Base-by-base conservation (phyloP, 495 filamentous ascomycete species). In the Evansstolkia leycettana region DNA sequence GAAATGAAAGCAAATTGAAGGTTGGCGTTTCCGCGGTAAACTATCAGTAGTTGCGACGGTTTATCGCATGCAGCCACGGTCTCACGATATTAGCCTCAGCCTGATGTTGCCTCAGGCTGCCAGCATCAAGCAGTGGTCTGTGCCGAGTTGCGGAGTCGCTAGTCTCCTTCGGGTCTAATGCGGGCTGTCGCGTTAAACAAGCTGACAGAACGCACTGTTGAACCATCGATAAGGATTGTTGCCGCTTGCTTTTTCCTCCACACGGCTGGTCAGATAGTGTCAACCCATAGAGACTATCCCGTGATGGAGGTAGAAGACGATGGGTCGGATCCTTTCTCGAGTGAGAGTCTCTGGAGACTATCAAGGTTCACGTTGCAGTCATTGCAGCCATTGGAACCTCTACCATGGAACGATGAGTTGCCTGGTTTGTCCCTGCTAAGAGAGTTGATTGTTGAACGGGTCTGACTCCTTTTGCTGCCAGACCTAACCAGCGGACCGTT, bases 291-390 rank as follows among this genome's bases (percentile, higher is more conserved):
- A n/a, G n/a, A n/a, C n/a, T n/a, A n/a, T n/a, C n/a, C 34, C 45
- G 45, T 40, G 34, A 67, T 75, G 69, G 62, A 68, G 18, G 48
- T 54, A 33, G 51, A 61, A 20, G 55, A 64, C 20, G 63, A 75
- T 31, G 40, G 45, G 17, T 64, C 67, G 9, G 60, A 82, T 46
- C 73, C 82, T 1, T 90, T 90, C 50, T 72, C 72, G 9, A 76
- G 85, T 35, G 79, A 79, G 15, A 72, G 79, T 43, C 68, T 84
- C 27, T 80, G 72, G 69, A 62, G 57, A 31, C 51, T 62, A 8
- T 76, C 71, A 4, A 51, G 47, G 20, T 62, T 75, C 32, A 64
- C 52, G 17, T 35, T 59, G 41, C 55, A 60, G 34, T 58, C 50
- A 27, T 35, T 63, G 15, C 55, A 57, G 39, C 61, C 59, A 17